These are phyloP conservation scores for Phytophthora chlamydospora DNA, from an alignment of 352 stramenopile genomes.

Conservation along the genomic window DNA sequence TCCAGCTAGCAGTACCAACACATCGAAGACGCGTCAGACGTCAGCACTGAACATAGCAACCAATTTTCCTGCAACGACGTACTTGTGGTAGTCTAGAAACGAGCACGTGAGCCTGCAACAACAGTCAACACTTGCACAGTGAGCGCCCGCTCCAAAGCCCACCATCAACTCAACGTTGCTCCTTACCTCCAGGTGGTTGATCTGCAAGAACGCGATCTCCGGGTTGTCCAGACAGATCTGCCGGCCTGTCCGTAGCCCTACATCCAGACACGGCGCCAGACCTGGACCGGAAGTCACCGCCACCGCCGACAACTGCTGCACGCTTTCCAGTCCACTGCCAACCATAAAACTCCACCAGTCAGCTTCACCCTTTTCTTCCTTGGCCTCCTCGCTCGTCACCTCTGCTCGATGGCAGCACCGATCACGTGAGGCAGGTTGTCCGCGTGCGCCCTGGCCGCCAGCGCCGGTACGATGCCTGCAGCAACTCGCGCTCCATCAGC, in stretches of 20 bases:
- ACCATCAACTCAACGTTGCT: not conserved
- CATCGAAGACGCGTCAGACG: conserved; percentile 4
- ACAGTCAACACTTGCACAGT: not conserved
- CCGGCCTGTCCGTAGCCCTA: conserved; percentile 87
- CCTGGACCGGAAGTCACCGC: conserved; percentile 97
- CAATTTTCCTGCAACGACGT: not conserved
- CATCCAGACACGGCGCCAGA: conserved; percentile 97
- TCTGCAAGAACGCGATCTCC: conserved; percentile 93
- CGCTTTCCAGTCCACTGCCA: conserved; percentile 61
- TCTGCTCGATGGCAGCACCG: conserved; percentile 87
- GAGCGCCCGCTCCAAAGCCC: not conserved
- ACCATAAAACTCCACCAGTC: not conserved
- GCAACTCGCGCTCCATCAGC: not conserved
- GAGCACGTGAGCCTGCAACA: conserved; percentile 92
- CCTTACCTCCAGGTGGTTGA: conserved; percentile 97
- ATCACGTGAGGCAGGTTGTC: conserved; percentile 96
- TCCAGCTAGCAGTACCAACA: conserved; percentile 32
- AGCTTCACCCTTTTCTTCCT: conserved; percentile 27
- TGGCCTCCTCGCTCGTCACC: conserved; percentile 35
- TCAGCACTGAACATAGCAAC: not conserved
- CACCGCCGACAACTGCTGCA: conserved; percentile 93
- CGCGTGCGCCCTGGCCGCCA: conserved; percentile 94
- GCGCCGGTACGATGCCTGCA: conserved; percentile 94
- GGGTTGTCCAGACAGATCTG: conserved; percentile 87
- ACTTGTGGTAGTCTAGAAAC: conserved; percentile 91